Evolutionary conservation across 331 rosid species (phyloP).

Genomic region (Telfairia occidentalis): DNA sequence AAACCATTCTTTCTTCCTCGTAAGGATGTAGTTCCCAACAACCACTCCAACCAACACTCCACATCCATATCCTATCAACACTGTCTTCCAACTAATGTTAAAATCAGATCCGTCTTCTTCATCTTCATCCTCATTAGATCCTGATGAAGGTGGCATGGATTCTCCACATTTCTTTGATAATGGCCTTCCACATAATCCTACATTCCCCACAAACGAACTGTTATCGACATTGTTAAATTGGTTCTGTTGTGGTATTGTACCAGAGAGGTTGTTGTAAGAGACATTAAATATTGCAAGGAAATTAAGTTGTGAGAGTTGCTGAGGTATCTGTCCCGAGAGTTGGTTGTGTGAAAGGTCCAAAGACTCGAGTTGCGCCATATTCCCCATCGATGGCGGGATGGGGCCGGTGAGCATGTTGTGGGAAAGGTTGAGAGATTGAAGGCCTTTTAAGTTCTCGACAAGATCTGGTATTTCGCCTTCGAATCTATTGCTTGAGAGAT

Average conservation of each 20-base stretch:
- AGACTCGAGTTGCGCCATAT: conserved; percentile 15
- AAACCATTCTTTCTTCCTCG: conserved; percentile 1
- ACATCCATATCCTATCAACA: conserved; percentile 1
- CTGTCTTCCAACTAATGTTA: conserved; percentile 8
- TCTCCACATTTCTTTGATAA: conserved; percentile 12
- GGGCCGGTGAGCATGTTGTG: conserved; percentile 14
- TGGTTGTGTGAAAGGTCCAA: conserved; percentile 22
- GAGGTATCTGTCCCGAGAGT: conserved; percentile 23
- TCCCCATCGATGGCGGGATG: conserved; percentile 23
- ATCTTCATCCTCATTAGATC: neutral
- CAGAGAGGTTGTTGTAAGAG: conserved; percentile 22
- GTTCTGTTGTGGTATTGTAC: conserved; percentile 17
- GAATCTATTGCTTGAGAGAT: conserved; percentile 13
- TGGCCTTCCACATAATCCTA: conserved; percentile 20
- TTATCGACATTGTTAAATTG: conserved; percentile 17
- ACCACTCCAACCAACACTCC: neutral
- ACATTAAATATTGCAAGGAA: conserved; percentile 21
- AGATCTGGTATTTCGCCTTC: conserved; percentile 8
- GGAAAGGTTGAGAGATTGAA: conserved; percentile 12
- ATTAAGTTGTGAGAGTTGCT: conserved; percentile 14
- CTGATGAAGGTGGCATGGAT: neutral
- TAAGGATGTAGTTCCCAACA: neutral
- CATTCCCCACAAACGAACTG: conserved; percentile 19
- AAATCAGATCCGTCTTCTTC: conserved; percentile 6
- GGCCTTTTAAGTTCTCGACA: neutral